phyloP scores from a whole-genome alignment of 2,329 filamentous ascomycete species.

The Cordyceps javanica region DNA sequence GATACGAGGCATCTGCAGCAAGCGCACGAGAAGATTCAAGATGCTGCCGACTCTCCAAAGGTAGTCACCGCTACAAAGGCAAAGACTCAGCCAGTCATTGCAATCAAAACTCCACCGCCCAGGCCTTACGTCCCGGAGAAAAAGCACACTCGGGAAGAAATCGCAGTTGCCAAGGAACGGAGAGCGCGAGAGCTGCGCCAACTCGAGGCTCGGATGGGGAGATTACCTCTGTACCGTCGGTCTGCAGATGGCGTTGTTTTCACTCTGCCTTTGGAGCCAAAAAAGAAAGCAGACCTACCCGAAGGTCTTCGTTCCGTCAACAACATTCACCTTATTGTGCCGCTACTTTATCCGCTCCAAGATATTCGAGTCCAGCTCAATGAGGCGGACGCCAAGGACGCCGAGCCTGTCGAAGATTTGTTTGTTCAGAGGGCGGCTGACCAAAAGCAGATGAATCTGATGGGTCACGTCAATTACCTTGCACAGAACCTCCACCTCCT shows the following conservation, averaged over 20 bases:
- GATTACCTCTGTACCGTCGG: constrained; percentile 60
- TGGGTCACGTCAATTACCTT: constrained; percentile 70
- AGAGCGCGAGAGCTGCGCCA: constrained; percentile 63
- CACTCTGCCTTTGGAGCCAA: constrained; percentile 63
- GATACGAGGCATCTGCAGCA: constrained; percentile 45
- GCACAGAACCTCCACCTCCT: constrained; percentile 64
- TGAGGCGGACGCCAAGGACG: constrained; percentile 54
- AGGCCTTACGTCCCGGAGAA: constrained; percentile 36
- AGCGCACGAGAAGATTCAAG: constrained; percentile 14
- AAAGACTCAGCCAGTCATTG: neutral
- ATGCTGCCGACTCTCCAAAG: no score
- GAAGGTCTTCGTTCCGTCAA: constrained; percentile 53
- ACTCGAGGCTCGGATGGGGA: constrained; percentile 67
- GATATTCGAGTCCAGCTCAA: constrained; percentile 59
- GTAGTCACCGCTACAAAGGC: constrained; percentile 13
- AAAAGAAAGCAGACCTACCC: constrained; percentile 55
- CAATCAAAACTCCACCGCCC: constrained; percentile 14
- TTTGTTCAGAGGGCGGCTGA: constrained; percentile 55
- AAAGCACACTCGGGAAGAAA: constrained; percentile 53
- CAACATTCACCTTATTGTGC: constrained; percentile 62
- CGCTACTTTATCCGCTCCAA: constrained; percentile 65
- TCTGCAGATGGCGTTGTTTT: constrained; percentile 65
- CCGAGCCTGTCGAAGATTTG: constrained; percentile 56
- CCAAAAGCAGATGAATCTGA: constrained; percentile 56
- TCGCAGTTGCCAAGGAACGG: constrained; percentile 53